A percentile compares a stretch with the other conserved stretches of the same genome.
Conservation (phyloP, 352 stramenopile species). For the Thraustochytrium striatum region DNA sequence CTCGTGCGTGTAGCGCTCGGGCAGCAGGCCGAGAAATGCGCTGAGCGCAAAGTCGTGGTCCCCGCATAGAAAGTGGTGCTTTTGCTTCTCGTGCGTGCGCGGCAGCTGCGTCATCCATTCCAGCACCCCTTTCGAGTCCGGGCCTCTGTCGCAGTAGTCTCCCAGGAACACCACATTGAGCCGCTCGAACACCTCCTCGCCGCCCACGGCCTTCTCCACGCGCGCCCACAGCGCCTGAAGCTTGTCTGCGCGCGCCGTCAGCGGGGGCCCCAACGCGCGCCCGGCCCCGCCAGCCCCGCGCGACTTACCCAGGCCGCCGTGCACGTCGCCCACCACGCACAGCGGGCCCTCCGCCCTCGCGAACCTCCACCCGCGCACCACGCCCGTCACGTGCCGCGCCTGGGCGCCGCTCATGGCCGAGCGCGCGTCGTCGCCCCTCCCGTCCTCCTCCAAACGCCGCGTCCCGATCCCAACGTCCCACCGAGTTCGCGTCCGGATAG, state of each 20-base stretch:
- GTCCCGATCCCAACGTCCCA: too few relatives aligned
- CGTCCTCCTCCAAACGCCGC: too few relatives aligned
- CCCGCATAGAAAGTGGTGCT: conserved; percentile 9
- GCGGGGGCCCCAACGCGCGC: background rate
- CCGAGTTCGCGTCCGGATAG: too few relatives aligned
- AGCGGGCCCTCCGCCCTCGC: background rate
- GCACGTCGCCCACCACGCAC: conserved; percentile 31
- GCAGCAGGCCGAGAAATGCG: conserved; percentile 26
- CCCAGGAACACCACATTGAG: conserved; percentile 24
- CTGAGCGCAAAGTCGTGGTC: conserved; percentile 43
- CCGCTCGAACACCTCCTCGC: conserved; percentile 29
- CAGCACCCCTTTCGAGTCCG: conserved; percentile 5
- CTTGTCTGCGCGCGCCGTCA: background rate
- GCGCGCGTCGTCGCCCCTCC: too few relatives aligned
- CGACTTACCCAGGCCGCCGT: conserved; percentile 2
- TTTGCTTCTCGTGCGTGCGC: conserved; percentile 16
- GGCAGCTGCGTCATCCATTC: conserved; percentile 24
- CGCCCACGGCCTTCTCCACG: conserved; percentile 16
- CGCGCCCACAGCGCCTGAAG: conserved; percentile 5
- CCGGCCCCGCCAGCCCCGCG: too few relatives aligned
- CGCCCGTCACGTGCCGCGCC: too few relatives aligned
- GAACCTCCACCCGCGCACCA: background rate
- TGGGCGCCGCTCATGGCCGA: too few relatives aligned
- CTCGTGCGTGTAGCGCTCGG: background rate
- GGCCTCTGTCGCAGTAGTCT: conserved; percentile 38